phyloP scores from a whole-genome alignment of 2,329 filamentous ascomycete genomes.

The Alternaria novae-zelandiae region DNA sequence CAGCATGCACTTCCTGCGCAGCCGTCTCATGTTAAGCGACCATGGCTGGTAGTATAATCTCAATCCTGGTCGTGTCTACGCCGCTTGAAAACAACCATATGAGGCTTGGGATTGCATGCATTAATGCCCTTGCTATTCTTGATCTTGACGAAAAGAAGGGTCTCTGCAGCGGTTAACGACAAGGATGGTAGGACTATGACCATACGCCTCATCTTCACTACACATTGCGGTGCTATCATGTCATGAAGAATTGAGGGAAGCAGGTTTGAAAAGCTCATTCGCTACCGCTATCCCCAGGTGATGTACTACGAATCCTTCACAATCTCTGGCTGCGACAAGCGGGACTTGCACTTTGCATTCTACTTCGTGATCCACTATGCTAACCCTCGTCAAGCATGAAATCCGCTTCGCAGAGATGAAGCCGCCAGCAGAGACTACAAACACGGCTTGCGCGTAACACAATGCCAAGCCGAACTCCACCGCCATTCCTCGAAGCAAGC shows the following conservation, averaged over 20 bases:
- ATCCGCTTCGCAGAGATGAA: conserved; percentile 14
- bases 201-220: neutral
- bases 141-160: conserved; percentile 2
- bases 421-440: conserved; percentile 3
- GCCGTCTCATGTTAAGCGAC: conserved; percentile 31
- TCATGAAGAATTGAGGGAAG: neutral
- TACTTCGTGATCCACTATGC: conserved; percentile 11
- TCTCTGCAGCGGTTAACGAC: conserved; percentile 5
- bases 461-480: conserved; percentile 22
- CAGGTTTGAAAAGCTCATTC: neutral
- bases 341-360: neutral
- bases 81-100: conserved; percentile 27
- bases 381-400: conserved; percentile 15
- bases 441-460: conserved; percentile 12
- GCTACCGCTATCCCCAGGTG: neutral
- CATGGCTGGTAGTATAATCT: conserved; percentile 2
- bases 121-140: neutral
- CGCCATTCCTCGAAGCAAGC: conserved; percentile 18
- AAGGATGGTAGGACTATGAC: neutral
- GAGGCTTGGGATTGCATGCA: conserved; percentile 8
- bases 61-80: conserved; percentile 3
- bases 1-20: conserved; percentile 12
- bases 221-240: neutral
- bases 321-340: conserved; percentile 7
- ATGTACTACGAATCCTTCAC: neutral